A percentile compares a stretch with the other conserved stretches of the same genome.
phyloP scores from a whole-genome alignment of 768 basidiomycete species.

The Termitomyces sp. region DNA sequence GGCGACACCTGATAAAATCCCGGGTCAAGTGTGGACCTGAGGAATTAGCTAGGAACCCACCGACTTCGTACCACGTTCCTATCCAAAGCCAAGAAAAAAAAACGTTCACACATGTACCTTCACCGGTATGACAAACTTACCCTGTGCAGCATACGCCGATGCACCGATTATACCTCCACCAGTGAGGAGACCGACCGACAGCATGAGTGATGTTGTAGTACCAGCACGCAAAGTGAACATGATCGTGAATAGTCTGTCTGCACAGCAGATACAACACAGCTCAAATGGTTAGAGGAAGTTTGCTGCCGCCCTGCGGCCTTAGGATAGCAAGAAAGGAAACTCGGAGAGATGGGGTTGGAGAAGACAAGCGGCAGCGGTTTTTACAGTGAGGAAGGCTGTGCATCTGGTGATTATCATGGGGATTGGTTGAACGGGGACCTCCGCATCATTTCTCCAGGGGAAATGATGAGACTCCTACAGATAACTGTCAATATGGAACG shows the following conservation, averaged over 20 bases:
- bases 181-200: background rate
- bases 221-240: background rate
- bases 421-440: too few species aligned
- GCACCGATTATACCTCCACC: background rate
- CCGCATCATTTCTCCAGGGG: too few species aligned
- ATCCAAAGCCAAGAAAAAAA: background rate
- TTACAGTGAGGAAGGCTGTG: background rate
- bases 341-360: background rate
- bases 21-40: background rate
- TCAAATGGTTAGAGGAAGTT: background rate
- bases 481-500: too few species aligned
- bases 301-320: background rate
- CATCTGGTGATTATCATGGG: background rate
- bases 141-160: background rate
- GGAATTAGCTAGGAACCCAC: background rate
- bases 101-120: background rate
- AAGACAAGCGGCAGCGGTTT: too few species aligned
- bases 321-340: background rate
- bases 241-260: background rate
- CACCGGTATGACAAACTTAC: background rate
- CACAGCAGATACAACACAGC: background rate
- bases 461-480: too few species aligned
- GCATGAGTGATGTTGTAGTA: background rate
- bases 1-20: background rate
- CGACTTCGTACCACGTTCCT: conserved; percentile 1